A percentile compares a stretch with the other conserved stretches of the same genome.
Conservation (phyloP, 495 filamentous ascomycete species). For the Neurospora pannonica region DNA sequence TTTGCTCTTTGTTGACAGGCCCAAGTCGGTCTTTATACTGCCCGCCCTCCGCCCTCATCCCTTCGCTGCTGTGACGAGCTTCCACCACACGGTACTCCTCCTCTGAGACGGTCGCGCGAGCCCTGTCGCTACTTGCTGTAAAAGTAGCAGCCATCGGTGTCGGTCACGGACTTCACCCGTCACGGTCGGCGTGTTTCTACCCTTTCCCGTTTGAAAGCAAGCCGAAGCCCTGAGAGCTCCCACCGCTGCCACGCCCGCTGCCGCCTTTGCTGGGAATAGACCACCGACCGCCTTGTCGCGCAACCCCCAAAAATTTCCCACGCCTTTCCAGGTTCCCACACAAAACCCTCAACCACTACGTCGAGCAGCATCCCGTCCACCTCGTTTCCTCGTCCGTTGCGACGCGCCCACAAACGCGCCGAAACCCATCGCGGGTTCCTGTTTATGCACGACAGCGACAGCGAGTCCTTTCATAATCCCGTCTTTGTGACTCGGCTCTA, state of each 20-base stretch:
- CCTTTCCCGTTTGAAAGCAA: background rate
- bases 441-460: constrained; percentile 1
- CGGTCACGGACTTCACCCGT: background rate
- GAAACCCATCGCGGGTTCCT: constrained; percentile 2
- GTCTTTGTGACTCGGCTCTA: background rate
- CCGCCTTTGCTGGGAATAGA: background rate
- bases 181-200: background rate
- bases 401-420: constrained; percentile 3
- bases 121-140: background rate
- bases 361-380: background rate
- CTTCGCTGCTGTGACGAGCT: background rate
- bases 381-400: background rate
- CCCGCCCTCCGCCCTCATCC: background rate
- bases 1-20: background rate
- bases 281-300: background rate
- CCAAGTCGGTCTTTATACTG: background rate
- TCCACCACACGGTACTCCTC: background rate
- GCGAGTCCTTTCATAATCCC: background rate
- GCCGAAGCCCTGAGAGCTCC: background rate
- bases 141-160: background rate
- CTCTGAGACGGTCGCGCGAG: background rate
- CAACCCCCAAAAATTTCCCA: constrained; percentile 5
- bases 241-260: background rate
- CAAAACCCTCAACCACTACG: constrained; percentile 1
- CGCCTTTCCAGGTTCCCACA: constrained; percentile 1